phyloP scores from a whole-genome alignment of 208 protist genomes.

The Leishmania major region DNA sequence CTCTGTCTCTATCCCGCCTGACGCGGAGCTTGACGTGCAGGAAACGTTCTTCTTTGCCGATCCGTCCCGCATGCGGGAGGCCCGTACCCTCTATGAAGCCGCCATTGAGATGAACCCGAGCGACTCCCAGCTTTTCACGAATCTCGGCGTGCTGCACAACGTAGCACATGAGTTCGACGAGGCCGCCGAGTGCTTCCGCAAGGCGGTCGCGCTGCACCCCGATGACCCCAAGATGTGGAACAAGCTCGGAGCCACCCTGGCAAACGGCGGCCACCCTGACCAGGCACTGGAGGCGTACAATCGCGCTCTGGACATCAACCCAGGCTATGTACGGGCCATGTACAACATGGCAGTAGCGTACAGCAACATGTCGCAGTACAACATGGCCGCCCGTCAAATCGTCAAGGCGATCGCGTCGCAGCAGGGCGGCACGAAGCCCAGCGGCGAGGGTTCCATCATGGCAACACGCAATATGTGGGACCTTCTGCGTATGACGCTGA shows the following conservation, averaged over 20 bases:
- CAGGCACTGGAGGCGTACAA: constrained; percentile 89
- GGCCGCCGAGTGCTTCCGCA: constrained; percentile 76
- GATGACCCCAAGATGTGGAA: constrained; percentile 87
- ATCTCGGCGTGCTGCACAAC: constrained; percentile 87
- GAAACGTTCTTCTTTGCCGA: constrained; percentile 78
- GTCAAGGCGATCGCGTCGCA: constrained; percentile 82
- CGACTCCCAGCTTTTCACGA: constrained; percentile 72
- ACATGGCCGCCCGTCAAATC: constrained; percentile 63
- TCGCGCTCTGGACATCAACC: constrained; percentile 87
- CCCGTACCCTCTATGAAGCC: constrained; percentile 66
- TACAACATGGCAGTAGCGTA: constrained; percentile 92
- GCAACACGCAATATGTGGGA: constrained; percentile 84
- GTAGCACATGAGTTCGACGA: constrained; percentile 78
- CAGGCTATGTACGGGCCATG: constrained; percentile 85
- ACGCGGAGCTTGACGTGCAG: constrained; percentile 49
- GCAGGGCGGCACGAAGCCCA: constrained; percentile 68
- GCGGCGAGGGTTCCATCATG: constrained; percentile 48
- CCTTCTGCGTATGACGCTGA: constrained; percentile 83
- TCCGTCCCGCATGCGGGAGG: constrained; percentile 64
- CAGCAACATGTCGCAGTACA: constrained; percentile 79
- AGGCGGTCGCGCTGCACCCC: constrained; percentile 70
- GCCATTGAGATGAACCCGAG: constrained; percentile 81
- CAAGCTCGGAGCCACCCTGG: constrained; percentile 90
- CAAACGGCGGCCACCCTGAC: constrained; percentile 71
- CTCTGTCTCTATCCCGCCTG: constrained; percentile 49